phyloP scores from a whole-genome alignment of 257 asterid species.

The Primulina tabacum region DNA sequence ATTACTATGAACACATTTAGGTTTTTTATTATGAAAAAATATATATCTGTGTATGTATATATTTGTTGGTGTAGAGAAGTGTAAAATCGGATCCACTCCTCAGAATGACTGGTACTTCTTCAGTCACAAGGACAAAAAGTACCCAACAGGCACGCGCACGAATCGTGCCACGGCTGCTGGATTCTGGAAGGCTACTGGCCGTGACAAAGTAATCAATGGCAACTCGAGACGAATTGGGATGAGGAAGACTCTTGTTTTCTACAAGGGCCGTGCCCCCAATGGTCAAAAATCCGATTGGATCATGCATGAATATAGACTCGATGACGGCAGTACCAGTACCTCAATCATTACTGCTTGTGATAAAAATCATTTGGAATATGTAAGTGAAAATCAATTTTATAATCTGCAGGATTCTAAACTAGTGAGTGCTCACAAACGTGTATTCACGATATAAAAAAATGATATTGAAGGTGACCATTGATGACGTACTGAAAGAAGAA shows the following conservation, averaged over 20 bases:
- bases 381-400: slow-evolving; percentile 14
- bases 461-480: slow-evolving; percentile 28
- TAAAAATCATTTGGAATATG: slow-evolving; percentile 13
- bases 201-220: slow-evolving; percentile 56
- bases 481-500: slow-evolving; percentile 39
- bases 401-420: neutral
- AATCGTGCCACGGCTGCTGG: slow-evolving; percentile 64
- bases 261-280: slow-evolving; percentile 69
- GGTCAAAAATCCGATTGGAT: slow-evolving; percentile 68
- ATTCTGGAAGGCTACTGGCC: slow-evolving; percentile 74
- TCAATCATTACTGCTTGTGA: neutral
- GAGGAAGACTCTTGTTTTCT: slow-evolving; percentile 72
- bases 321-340: slow-evolving; percentile 24
- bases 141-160: slow-evolving; percentile 63
- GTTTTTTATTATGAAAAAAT: neutral
- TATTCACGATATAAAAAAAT: neutral
- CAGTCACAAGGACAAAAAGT: slow-evolving; percentile 68
- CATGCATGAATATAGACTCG: slow-evolving; percentile 62
- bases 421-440: neutral
- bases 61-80: slow-evolving; percentile 35
- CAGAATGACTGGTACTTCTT: slow-evolving; percentile 69
- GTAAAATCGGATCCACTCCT: slow-evolving; percentile 53
- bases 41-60: neutral
- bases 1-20: neutral
- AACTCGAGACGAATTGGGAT: slow-evolving; percentile 44